These are phyloP conservation scores for Monosporascus cannonballus DNA, from an alignment of 2,329 filamentous ascomycete species.

Conservation along the genomic window DNA sequence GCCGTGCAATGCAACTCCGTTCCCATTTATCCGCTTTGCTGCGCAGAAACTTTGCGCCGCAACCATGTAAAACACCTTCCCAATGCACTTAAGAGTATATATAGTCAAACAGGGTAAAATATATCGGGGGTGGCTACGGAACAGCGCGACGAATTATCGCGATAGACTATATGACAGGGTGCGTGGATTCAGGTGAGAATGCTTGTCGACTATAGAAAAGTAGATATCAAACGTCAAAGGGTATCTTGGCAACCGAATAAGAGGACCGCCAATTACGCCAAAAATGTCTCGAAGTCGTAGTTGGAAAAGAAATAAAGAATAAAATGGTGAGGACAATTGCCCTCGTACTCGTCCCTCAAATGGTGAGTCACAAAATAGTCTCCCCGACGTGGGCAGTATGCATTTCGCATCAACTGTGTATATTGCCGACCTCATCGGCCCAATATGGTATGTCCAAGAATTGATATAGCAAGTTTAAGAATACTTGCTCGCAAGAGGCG, in stretches of 20 bases:
- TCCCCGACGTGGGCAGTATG: too few relatives aligned
- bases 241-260: background rate
- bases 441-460: background rate
- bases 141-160: background rate
- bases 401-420: background rate
- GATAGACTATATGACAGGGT: background rate
- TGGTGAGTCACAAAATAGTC: background rate
- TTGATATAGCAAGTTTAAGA: background rate
- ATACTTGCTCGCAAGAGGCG: background rate
- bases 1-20: too few relatives aligned
- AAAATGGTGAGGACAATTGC: background rate
- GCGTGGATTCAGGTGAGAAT: background rate
- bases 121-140: background rate
- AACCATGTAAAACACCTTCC: background rate
- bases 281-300: background rate
- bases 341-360: background rate
- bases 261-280: background rate
- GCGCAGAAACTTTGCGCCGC: too few relatives aligned
- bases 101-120: too few relatives aligned
- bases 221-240: background rate
- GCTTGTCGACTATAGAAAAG: background rate
- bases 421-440: too few relatives aligned
- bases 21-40: too few relatives aligned
- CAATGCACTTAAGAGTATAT: background rate
- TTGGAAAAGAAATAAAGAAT: background rate